Evolutionary conservation across 257 asterid species (phyloP).

Genomic region (Gentiana macrophylla): DNA sequence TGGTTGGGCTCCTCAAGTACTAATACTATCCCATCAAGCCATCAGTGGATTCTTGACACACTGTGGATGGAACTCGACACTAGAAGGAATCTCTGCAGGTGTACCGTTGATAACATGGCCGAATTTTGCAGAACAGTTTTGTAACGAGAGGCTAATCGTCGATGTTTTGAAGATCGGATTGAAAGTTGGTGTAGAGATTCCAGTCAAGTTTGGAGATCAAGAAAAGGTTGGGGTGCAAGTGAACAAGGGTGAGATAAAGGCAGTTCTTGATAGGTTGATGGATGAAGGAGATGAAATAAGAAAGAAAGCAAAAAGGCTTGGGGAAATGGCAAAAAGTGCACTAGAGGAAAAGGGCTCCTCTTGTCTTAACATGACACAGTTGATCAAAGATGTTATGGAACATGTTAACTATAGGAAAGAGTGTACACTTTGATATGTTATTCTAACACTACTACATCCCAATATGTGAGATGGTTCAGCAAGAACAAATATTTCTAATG

Average conservation of each 20-base stretch:
- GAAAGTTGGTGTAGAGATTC: conserved; percentile 30
- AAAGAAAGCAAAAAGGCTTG: conserved; percentile 14
- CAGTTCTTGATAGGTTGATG: conserved; percentile 1
- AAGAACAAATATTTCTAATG: too few species aligned
- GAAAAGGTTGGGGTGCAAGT: conserved; percentile 9
- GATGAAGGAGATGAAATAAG: conserved; percentile 8
- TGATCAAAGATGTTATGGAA: conserved; percentile 13
- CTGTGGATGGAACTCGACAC: conserved; percentile 51
- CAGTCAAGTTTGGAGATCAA: conserved; percentile 16
- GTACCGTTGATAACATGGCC: conserved; percentile 58
- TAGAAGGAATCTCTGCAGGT: conserved; percentile 43
- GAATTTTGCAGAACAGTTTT: conserved; percentile 39
- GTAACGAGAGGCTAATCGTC: conserved; percentile 42
- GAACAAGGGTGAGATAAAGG: neutral
- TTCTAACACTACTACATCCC: too few species aligned
- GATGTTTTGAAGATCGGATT: conserved; percentile 30
- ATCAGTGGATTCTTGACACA: conserved; percentile 45
- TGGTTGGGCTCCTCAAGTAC: conserved; percentile 50
- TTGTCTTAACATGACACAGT: conserved; percentile 10
- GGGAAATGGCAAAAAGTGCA: conserved; percentile 19
- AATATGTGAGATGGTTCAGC: too few species aligned
- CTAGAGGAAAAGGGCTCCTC: conserved; percentile 21
- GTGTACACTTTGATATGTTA: too few species aligned
- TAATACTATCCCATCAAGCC: conserved; percentile 31
- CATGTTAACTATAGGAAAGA: neutral